Conservation (phyloP, 306 rosid genomes). For the Ormosia semicastrata region DNA sequence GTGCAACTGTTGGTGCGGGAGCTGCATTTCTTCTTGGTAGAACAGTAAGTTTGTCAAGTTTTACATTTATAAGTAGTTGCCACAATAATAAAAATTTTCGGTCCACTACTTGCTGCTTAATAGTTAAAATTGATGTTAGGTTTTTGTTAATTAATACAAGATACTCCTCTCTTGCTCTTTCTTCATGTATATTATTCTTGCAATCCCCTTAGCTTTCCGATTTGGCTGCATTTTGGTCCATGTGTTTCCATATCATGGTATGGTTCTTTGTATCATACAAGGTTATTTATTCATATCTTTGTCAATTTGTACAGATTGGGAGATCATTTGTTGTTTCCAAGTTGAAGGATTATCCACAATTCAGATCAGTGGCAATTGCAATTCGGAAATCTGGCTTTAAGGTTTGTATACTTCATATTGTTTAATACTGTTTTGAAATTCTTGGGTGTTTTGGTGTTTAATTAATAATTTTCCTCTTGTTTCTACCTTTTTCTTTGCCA, state of each 20-base stretch:
- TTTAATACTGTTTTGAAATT: not conserved
- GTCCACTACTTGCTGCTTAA: not conserved
- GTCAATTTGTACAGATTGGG: slow-evolving; percentile 70
- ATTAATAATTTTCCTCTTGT: not conserved
- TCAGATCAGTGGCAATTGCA: slow-evolving; percentile 84
- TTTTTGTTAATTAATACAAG: slow-evolving; percentile 1
- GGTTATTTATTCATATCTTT: slow-evolving; percentile 17
- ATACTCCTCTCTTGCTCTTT: not conserved
- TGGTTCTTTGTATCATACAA: not conserved
- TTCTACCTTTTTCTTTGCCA: slow-evolving; percentile 1
- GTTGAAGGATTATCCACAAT: slow-evolving; percentile 95
- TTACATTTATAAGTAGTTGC: not conserved
- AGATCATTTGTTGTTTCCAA: slow-evolving; percentile 81
- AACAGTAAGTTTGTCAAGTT: slow-evolving; percentile 63
- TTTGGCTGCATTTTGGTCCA: slow-evolving; percentile 8
- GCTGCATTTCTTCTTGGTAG: slow-evolving; percentile 95
- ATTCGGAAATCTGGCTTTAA: slow-evolving; percentile 76
- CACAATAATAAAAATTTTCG: not conserved
- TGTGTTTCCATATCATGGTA: slow-evolving; percentile 1
- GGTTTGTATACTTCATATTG: slow-evolving; percentile 45
- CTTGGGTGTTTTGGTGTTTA: not conserved
- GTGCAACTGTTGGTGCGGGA: slow-evolving; percentile 89
- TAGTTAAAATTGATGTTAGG: not conserved
- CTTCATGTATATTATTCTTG: not conserved
- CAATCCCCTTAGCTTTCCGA: not conserved